Evolutionary conservation across 176 grass and related monocot species (phyloP).

Genomic region (Puccinellia tenuiflora): DNA sequence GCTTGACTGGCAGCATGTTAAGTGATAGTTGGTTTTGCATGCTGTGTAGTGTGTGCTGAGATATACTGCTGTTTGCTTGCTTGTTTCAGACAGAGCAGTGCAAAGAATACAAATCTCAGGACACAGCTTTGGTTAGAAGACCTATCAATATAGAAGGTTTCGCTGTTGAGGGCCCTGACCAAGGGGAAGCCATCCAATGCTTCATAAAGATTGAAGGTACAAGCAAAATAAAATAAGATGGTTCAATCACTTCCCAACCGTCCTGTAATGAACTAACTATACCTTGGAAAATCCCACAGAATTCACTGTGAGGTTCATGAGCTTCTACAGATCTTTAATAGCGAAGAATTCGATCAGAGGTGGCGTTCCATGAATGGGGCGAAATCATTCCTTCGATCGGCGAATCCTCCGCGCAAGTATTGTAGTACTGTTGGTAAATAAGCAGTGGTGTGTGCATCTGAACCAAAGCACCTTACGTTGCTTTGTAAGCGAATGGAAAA

Average conservation of each 20-base stretch:
- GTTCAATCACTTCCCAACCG: neutral
- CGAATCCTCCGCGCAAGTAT: neutral
- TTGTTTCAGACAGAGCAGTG: neutral
- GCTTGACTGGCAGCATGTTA: neutral
- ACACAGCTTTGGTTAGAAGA: neutral
- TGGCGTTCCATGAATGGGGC: neutral
- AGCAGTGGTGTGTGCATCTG: neutral
- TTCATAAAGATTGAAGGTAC: constrained; percentile 75
- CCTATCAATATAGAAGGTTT: constrained; percentile 36
- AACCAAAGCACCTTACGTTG: neutral
- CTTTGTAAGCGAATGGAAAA: constrained; percentile 1
- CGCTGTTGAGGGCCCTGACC: constrained; percentile 6
- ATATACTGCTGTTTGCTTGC: neutral
- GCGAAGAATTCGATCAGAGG: constrained; percentile 32
- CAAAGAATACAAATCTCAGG: constrained; percentile 2
- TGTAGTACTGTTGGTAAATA: neutral
- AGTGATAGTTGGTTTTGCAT: neutral
- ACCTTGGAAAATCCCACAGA: constrained; percentile 33
- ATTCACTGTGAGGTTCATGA: constrained; percentile 70
- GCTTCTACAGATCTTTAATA: constrained; percentile 47
- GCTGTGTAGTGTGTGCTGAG: neutral
- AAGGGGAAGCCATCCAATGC: constrained; percentile 28
- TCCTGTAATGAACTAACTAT: neutral
- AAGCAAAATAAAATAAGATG: neutral
- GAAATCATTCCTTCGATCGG: neutral